phyloP scores from a whole-genome alignment of 805 yeast genomes.

The Zygosaccharomyces gambellarensis region DNA sequence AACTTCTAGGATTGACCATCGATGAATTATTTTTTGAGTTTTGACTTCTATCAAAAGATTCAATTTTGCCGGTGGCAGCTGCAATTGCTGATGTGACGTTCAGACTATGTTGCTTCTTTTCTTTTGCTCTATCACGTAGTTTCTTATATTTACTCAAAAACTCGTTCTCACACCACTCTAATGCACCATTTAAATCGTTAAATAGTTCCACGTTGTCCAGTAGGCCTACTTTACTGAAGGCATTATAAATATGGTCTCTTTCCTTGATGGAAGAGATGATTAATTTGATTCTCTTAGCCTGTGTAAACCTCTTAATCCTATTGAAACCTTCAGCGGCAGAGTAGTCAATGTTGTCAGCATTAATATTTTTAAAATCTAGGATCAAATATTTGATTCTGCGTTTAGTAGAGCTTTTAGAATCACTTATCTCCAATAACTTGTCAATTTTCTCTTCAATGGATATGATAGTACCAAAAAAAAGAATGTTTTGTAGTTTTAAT shows the following conservation, averaged over 20 bases:
- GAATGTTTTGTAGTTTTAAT: conserved; percentile 77
- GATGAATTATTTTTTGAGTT: conserved; percentile 3
- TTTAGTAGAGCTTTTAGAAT: conserved; percentile 30
- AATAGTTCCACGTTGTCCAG: conserved; percentile 61
- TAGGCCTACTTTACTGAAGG: conserved; percentile 78
- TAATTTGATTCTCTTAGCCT: conserved; percentile 62
- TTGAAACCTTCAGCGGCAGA: conserved; percentile 96
- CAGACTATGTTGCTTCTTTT: conserved; percentile 11
- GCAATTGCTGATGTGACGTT: conserved; percentile 10
- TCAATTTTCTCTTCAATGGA: conserved; percentile 78
- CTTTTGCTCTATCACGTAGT: conserved; percentile 29
- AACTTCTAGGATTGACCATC: conserved; percentile 2
- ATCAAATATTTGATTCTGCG: conserved; percentile 75
- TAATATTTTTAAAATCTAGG: conserved; percentile 78
- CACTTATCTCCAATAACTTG: conserved; percentile 52
- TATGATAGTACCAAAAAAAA: conserved; percentile 94
- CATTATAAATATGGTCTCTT: conserved; percentile 59
- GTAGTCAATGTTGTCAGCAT: conserved; percentile 68
- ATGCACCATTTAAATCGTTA: conserved; percentile 73
- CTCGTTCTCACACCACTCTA: conserved; percentile 96
- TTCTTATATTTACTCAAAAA: conserved; percentile 48
- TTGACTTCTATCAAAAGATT: conserved; percentile 2
- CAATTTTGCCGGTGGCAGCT: conserved; percentile 12
- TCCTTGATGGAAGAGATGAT: conserved; percentile 74
- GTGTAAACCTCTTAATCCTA: conserved; percentile 72